These are phyloP conservation scores for Paraconiothyrium sp. DNA, from an alignment of 2,329 filamentous ascomycete species.

Conservation along the genomic window DNA sequence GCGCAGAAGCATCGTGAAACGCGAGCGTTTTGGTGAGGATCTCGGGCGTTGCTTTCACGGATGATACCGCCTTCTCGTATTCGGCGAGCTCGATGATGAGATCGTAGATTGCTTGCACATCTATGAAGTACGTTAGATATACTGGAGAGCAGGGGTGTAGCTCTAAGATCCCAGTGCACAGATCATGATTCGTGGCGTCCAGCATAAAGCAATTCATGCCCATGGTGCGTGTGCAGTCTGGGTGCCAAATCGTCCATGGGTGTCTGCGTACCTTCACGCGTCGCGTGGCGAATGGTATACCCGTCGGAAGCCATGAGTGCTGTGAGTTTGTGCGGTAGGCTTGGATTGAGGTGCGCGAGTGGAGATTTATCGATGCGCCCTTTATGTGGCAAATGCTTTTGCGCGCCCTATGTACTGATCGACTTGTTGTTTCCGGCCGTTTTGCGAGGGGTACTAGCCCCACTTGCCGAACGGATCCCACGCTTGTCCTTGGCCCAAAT, in stretches of 20 bases:
- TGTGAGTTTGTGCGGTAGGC: not conserved
- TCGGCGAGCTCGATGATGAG: constrained; percentile 86
- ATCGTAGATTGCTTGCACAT: constrained; percentile 80
- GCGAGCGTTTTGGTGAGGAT: constrained; percentile 79
- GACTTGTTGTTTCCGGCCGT: constrained; percentile 4
- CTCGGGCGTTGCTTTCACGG: constrained; percentile 80
- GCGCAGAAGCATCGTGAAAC: constrained; percentile 66
- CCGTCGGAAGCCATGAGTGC: constrained; percentile 37
- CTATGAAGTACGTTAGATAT: constrained; percentile 57
- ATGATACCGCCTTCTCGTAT: constrained; percentile 81
- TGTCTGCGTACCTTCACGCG: constrained; percentile 62
- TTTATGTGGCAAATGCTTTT: not conserved
- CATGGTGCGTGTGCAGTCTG: not conserved
- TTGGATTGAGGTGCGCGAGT: not conserved
- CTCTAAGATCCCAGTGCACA: not conserved
- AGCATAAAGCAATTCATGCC: not conserved
- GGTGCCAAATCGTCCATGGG: too few relatives aligned
- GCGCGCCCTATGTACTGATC: constrained; percentile 9
- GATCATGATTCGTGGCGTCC: not conserved
- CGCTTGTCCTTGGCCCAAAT: constrained; percentile 3
- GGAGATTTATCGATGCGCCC: not conserved
- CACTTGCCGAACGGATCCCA: constrained; percentile 8
- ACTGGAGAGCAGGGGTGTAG: not conserved
- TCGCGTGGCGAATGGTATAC: constrained; percentile 66
- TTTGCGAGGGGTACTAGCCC: constrained; percentile 13